phyloP scores from a whole-genome alignment of 371 early-diverging fungal species.

The Vittaforma corneae region DNA sequence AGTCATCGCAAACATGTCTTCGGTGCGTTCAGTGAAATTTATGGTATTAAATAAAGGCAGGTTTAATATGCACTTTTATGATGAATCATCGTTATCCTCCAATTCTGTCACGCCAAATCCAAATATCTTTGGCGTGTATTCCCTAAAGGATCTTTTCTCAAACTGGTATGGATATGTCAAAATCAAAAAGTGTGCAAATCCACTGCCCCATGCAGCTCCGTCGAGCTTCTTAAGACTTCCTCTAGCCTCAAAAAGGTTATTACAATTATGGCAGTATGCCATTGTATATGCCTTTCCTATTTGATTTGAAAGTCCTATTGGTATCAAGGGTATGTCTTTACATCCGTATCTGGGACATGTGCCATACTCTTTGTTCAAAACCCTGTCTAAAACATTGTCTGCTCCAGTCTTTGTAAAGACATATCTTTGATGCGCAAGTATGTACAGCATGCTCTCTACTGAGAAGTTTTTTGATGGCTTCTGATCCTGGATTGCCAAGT shows the following conservation, averaged over 20 bases:
- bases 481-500: conserved; percentile 65
- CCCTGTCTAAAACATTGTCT: conserved; percentile 65
- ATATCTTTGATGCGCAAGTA: conserved; percentile 64
- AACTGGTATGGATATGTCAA: conserved; percentile 68
- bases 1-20: too few relatives aligned
- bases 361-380: conserved; percentile 74
- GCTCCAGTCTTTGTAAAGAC: conserved; percentile 61
- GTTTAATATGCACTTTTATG: too few relatives aligned
- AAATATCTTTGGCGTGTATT: conserved; percentile 81
- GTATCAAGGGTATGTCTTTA: conserved; percentile 66
- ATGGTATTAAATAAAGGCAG: too few relatives aligned
- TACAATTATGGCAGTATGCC: conserved; percentile 65
- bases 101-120: conserved; percentile 68
- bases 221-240: conserved; percentile 67
- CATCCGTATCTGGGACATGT: conserved; percentile 81
- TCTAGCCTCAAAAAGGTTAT: conserved; percentile 72
- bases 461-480: conserved; percentile 12
- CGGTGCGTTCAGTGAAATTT: too few relatives aligned
- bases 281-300: conserved; percentile 64
- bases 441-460: conserved; percentile 61
- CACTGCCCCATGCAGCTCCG: conserved; percentile 88
- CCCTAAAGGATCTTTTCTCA: conserved; percentile 59
- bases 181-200: conserved; percentile 86
- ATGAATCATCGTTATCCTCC: conserved; percentile 14
- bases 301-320: conserved; percentile 71